Conservation (phyloP, 2,329 filamentous ascomycete species). For the Lachnellula suecica region DNA sequence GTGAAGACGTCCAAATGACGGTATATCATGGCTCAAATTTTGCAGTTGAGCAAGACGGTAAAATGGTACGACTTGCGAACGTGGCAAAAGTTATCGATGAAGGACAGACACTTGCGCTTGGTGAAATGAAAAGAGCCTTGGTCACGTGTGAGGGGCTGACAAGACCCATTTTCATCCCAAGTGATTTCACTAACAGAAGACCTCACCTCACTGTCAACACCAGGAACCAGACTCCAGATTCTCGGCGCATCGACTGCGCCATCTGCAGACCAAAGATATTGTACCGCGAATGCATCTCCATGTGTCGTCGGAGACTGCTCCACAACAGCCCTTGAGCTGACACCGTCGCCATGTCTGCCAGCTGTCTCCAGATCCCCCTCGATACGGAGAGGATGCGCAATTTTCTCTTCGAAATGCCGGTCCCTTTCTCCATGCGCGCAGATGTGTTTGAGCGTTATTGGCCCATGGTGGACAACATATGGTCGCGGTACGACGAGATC, state of each 20-base stretch:
- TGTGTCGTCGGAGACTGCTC: neutral
- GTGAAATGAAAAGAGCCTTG: neutral
- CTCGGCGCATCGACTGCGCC: neutral
- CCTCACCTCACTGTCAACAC: neutral
- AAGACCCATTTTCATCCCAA: neutral
- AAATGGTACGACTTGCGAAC: neutral
- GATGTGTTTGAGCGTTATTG: slow-evolving; percentile 9
- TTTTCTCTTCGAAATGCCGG: slow-evolving; percentile 11
- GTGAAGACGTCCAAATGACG: too few species aligned
- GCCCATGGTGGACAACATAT: slow-evolving; percentile 9
- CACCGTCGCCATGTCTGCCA: slow-evolving; percentile 1
- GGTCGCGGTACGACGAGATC: slow-evolving; percentile 9
- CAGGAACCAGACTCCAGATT: neutral
- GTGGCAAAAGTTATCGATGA: neutral
- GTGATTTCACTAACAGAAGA: neutral
- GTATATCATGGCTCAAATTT: too few species aligned
- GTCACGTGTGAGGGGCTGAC: neutral
- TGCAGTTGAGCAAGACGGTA: neutral
- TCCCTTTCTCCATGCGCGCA: slow-evolving; percentile 12
- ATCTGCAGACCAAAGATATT: neutral
- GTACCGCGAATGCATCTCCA: neutral
- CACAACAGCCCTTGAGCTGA: neutral
- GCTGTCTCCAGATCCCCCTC: slow-evolving; percentile 7
- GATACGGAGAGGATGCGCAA: slow-evolving; percentile 10
- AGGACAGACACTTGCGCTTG: neutral